Evolutionary conservation across 2,329 filamentous ascomycete species (phyloP), one percentile per base, ranked within the genome.

Genomic region (Pyrenochaeta sp.): DNA sequence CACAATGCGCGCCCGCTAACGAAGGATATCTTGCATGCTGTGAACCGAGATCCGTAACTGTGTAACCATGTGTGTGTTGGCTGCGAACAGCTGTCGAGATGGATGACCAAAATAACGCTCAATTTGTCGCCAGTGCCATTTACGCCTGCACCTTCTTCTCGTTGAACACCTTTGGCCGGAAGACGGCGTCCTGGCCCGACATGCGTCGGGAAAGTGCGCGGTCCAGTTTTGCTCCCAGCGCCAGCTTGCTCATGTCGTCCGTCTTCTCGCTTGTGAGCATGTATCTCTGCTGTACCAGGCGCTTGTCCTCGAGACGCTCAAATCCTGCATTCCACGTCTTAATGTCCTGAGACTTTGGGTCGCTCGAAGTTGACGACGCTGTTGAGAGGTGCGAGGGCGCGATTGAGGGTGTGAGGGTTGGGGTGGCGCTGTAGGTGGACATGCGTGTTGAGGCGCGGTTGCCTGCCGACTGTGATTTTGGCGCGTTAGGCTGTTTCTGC

Each of bases 281-380:
- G 73, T 93, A 93, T 68, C 93, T 90, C 82, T 97, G 93, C 71
- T 90, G 87, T 68, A 87, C 82, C 28, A 97, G 88, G 48, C 90
- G 91, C 80, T 92, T 92, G 83, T 96, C 95, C 79, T 96, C 91
- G 81, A 97, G 91, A 72, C 93, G 91, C 72, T 92, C 89, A 64
- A 97, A 87, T 58, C 91, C 90, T 60, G 89, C 87, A 69, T 91
- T 90, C 77, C 95, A 92, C 67, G 91, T 87, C 77, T 89, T 86
- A 75, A 95, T 88, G 71, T 89, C 87, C 62, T 83, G 82, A 62
- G 85, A 80, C 72, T 84, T 84, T 61, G 84, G 83, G 75, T 79
- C 77, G 67, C 68, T 68, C 46, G 69, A 61, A 3, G 67, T 71
- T 25, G 72, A 75, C 2, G 75, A 77, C 46, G 72, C 75, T 53